A percentile compares a stretch with the other conserved stretches of the same genome.
phyloP scores from a whole-genome alignment of 2,329 filamentous ascomycete species.

The Samsoniella hepiali region DNA sequence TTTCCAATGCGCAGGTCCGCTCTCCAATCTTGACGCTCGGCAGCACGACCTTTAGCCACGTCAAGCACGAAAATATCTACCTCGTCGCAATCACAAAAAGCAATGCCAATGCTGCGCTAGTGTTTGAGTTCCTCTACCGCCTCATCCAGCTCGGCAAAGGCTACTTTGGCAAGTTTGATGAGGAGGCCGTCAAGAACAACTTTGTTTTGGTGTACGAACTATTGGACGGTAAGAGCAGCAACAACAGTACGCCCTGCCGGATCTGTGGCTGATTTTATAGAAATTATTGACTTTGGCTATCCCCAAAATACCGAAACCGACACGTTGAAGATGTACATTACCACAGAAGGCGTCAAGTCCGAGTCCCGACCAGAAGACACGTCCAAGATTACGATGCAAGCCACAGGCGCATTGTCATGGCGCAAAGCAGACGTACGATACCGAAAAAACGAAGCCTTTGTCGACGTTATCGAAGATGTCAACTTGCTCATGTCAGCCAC shows the following conservation, averaged over 20 bases:
- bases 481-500: constrained; percentile 99
- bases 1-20: constrained; percentile 95
- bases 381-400: constrained; percentile 98
- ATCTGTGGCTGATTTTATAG: constrained; percentile 41
- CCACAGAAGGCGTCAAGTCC: constrained; percentile 96
- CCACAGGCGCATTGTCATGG: constrained; percentile 95
- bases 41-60: constrained; percentile 98
- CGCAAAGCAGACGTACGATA: constrained; percentile 97
- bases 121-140: constrained; percentile 97
- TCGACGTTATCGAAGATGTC: constrained; percentile 98
- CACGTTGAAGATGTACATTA: constrained; percentile 99
- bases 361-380: constrained; percentile 84
- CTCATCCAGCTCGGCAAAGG: constrained; percentile 85
- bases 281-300: constrained; percentile 98
- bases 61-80: constrained; percentile 99
- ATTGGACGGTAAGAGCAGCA: constrained; percentile 66
- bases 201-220: constrained; percentile 98
- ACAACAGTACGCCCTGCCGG: too few species aligned
- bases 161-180: constrained; percentile 98
- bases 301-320: constrained; percentile 99
- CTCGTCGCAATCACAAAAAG: constrained; percentile 96
- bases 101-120: constrained; percentile 96
- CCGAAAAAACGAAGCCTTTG: constrained; percentile 98
- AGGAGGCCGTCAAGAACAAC: constrained; percentile 99
- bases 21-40: constrained; percentile 96